Conservation (phyloP, 2,329 filamentous ascomycete genomes). For the Trichoderma semiorbis region DNA sequence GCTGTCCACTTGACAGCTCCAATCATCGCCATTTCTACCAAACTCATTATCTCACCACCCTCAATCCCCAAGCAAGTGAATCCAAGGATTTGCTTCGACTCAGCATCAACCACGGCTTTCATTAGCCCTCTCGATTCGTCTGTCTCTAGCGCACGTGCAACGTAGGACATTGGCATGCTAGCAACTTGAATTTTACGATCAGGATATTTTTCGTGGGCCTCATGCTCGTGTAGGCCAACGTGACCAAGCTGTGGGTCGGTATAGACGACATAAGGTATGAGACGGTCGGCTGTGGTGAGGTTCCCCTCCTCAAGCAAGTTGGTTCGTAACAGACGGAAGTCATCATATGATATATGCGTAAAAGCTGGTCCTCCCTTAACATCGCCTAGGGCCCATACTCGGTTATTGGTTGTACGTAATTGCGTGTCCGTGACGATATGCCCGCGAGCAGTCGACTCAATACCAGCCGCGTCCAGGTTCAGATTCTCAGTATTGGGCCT, state of each 20-base stretch:
- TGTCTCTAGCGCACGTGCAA: conserved; percentile 49
- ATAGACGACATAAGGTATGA: conserved; percentile 46
- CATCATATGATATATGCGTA: conserved; percentile 55
- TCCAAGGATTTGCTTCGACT: conserved; percentile 47
- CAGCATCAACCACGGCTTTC: conserved; percentile 48
- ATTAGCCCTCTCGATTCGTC: conserved; percentile 50
- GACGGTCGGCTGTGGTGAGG: conserved; percentile 25
- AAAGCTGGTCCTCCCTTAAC: conserved; percentile 51
- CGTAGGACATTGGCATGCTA: conserved; percentile 50
- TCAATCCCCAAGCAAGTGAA: conserved; percentile 51
- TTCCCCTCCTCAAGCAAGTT: conserved; percentile 29
- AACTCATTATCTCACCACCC: conserved; percentile 51
- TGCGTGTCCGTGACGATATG: conserved; percentile 43
- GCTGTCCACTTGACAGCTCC: conserved; percentile 35
- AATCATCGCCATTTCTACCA: conserved; percentile 53
- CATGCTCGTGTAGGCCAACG: conserved; percentile 45
- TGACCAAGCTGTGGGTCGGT: conserved; percentile 53
- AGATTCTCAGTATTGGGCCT: conserved; percentile 47
- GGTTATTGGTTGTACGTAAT: conserved; percentile 41
- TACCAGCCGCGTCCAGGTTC: conserved; percentile 38
- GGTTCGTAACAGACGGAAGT: conserved; percentile 48
- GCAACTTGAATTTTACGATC: conserved; percentile 39
- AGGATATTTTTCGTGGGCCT: conserved; percentile 24
- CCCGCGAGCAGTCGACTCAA: conserved; percentile 39
- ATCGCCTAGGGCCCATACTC: conserved; percentile 50